Base-by-base conservation (phyloP, 2,329 filamentous ascomycete genomes). In the Trichoderma sp. region DNA sequence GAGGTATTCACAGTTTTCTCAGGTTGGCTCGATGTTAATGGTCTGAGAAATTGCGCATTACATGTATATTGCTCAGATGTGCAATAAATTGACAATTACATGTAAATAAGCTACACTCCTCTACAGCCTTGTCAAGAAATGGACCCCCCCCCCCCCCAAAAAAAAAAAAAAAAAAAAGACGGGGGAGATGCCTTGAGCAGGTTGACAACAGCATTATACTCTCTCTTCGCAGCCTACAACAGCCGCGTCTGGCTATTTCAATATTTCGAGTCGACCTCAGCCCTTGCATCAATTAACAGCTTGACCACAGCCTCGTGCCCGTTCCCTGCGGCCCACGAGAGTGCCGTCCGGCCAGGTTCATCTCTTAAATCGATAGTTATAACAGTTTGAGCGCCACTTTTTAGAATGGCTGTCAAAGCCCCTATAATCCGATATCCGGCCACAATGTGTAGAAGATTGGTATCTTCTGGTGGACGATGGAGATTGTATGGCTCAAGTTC, bases 401-500 rank as follows among this genome's bases (percentile, higher is more conserved):
- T 19, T 6, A 63, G 6, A 6, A 63, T 63, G 7, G 7, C 59
- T 12, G 19, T 39, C 45, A 63, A 9, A 0, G 13, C 10, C 7
- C 45, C 45, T 13, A 5, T 1, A 8, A 63, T 29, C 10, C 4
- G 1, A 27, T 63, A 53, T 10, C 59, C 39, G 12, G 59, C 59
- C 17, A 17, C 32, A 39, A 63, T 5, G 17, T 58, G 56, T 17
- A 25, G 25, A 37, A 59, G 53, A 15, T 3, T 32, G 22, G 8
- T 53, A 5, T 34, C 3, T 22, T 6, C 2, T 13, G 10, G 12
- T 53, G 42, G 39, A 22, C 12, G 22, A 10, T 13, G 9, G 2
- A 4, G 1, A 13, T 37, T 5, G 12, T 32, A 13, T 52, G 0
- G 1, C 0, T 13, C 8, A 2, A 32, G 4, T 4, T 9, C 5